phyloP scores from a whole-genome alignment of 164 flowering plant species.

The Dillenia suffruticosa region DNA sequence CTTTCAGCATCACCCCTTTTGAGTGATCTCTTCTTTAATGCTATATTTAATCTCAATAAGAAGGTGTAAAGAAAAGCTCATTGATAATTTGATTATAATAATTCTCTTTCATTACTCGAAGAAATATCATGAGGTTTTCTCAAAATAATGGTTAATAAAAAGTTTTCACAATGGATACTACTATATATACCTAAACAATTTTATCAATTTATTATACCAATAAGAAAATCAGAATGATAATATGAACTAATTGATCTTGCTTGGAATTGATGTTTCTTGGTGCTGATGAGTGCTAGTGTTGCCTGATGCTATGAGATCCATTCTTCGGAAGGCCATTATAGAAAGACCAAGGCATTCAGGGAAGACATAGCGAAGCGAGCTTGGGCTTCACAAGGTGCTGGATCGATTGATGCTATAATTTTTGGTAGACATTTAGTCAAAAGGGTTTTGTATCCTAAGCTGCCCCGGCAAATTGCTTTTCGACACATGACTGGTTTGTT shows the following conservation, averaged over 20 bases:
- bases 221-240: too few relatives aligned
- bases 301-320: slow-evolving; percentile 58
- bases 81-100: neutral
- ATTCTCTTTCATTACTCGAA: slow-evolving; percentile 2
- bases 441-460: slow-evolving; percentile 45
- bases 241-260: too few relatives aligned
- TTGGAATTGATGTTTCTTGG: slow-evolving; percentile 49
- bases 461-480: slow-evolving; percentile 52
- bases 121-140: neutral
- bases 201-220: too few relatives aligned
- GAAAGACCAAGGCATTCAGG: slow-evolving; percentile 37
- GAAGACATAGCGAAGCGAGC: slow-evolving; percentile 53
- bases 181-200: too few relatives aligned
- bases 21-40: slow-evolving; percentile 52
- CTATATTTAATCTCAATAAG: slow-evolving; percentile 33
- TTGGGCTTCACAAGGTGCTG: slow-evolving; percentile 50
- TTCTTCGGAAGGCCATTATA: slow-evolving; percentile 31
- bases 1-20: slow-evolving; percentile 54
- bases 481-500: slow-evolving; percentile 61
- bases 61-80: slow-evolving; percentile 13
- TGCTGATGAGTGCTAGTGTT: slow-evolving; percentile 42
- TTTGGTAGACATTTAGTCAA: slow-evolving; percentile 56
- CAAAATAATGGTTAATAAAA: neutral
- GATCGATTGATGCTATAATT: slow-evolving; percentile 42
- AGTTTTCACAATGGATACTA: too few relatives aligned